phyloP scores from a whole-genome alignment of 108 stramenopile genomes.

The Craspedostauros australis region DNA sequence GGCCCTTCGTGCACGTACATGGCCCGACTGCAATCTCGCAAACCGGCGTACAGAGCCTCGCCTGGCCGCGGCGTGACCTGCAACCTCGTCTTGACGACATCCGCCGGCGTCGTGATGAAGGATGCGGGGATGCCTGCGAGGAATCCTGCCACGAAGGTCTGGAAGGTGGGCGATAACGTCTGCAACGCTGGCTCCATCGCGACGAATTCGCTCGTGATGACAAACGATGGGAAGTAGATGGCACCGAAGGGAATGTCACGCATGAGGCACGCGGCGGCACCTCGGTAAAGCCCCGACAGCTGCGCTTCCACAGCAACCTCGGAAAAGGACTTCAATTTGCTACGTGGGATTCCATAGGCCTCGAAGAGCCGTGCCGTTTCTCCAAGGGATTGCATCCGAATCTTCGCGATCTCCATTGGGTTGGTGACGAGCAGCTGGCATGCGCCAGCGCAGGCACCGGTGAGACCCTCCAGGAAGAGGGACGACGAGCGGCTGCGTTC shows the following conservation, averaged over 20 bases:
- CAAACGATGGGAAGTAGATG: slow-evolving; percentile 71
- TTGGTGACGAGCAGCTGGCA: slow-evolving; percentile 64
- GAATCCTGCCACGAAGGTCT: slow-evolving; percentile 31
- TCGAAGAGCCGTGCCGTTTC: slow-evolving; percentile 14
- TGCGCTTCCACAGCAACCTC: slow-evolving; percentile 36
- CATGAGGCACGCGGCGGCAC: slow-evolving; percentile 43
- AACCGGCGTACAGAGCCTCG: slow-evolving; percentile 31
- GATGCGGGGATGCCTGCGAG: slow-evolving; percentile 46
- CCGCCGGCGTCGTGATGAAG: slow-evolving; percentile 74
- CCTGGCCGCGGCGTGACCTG: slow-evolving; percentile 53
- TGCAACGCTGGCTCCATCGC: not conserved
- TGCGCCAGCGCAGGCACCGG: slow-evolving; percentile 56
- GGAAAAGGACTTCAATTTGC: slow-evolving; percentile 8
- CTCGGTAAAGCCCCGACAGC: slow-evolving; percentile 46
- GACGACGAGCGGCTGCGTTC: not conserved
- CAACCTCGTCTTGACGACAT: slow-evolving; percentile 82
- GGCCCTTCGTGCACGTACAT: slow-evolving; percentile 37
- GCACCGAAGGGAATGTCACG: slow-evolving; percentile 64
- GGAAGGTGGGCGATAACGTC: not conserved
- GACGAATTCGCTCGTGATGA: not conserved
- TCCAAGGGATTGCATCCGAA: slow-evolving; percentile 49
- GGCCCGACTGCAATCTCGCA: slow-evolving; percentile 37
- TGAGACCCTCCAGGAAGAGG: slow-evolving; percentile 24
- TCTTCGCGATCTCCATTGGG: slow-evolving; percentile 70
- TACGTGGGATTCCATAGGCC: slow-evolving; percentile 3